These are phyloP conservation scores for Dendrothele bispora DNA, from an alignment of 768 basidiomycete genomes.

Conservation along the genomic window DNA sequence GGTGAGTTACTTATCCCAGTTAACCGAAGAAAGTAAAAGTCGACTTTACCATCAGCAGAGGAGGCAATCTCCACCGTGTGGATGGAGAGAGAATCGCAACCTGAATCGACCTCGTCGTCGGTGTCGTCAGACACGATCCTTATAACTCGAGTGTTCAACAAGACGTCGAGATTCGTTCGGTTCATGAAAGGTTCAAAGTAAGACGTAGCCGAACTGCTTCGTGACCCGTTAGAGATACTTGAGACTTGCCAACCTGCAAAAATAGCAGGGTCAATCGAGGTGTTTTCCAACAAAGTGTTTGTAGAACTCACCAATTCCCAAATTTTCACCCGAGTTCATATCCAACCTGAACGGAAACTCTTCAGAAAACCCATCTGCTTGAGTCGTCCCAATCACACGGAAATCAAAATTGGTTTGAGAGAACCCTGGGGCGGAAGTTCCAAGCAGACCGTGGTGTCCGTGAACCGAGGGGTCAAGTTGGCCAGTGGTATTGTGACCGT, in stretches of 20 bases:
- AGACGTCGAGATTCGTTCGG: constrained; percentile 23
- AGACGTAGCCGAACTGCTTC: constrained; percentile 20
- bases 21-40: no score
- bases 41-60: constrained; percentile 11
- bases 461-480: constrained; percentile 28
- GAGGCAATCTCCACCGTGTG: constrained; percentile 8
- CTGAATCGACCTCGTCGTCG: neutral
- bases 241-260: constrained; percentile 13
- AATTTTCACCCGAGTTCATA: constrained; percentile 26
- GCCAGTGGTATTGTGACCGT: constrained; percentile 25
- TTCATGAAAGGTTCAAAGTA: constrained; percentile 16
- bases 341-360: constrained; percentile 33
- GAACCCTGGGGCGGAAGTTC: constrained; percentile 24
- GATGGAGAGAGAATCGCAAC: constrained; percentile 1
- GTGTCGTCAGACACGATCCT: constrained; percentile 8
- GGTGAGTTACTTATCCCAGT: constrained; percentile 1
- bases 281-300: no score
- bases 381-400: constrained; percentile 20
- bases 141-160: constrained; percentile 23
- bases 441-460: constrained; percentile 21
- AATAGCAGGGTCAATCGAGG: no score
- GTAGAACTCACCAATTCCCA: constrained; percentile 31
- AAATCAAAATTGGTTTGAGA: constrained; percentile 20
- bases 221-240: constrained; percentile 11
- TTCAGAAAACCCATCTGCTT: constrained; percentile 17